Conservation (phyloP, 768 basidiomycete species). For the Pulveroboletus sp. region DNA sequence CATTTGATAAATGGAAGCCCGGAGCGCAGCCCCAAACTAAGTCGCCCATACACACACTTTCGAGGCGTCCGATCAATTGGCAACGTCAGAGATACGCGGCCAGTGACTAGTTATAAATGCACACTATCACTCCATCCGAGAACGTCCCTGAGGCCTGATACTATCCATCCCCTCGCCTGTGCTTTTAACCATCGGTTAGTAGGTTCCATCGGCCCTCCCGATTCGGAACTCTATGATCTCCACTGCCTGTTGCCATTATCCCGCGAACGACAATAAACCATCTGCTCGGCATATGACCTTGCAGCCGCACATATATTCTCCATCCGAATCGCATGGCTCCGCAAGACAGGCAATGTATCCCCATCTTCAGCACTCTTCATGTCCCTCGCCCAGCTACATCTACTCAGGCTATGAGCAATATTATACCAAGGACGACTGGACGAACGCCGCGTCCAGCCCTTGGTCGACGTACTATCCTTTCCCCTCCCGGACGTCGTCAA, state of each 20-base stretch:
- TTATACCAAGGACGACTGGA: slow-evolving; percentile 22
- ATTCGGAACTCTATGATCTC: slow-evolving; percentile 32
- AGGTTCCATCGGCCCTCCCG: slow-evolving; percentile 14
- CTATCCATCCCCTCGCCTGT: slow-evolving; percentile 21
- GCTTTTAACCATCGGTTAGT: slow-evolving; percentile 18
- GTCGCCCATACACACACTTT: slow-evolving; percentile 27
- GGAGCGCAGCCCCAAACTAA: slow-evolving; percentile 28
- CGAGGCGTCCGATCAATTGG: slow-evolving; percentile 30
- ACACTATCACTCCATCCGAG: slow-evolving; percentile 17
- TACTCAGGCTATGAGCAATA: slow-evolving; percentile 23
- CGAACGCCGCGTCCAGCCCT: slow-evolving; percentile 7
- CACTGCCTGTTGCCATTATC: slow-evolving; percentile 28
- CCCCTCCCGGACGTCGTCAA: slow-evolving; percentile 14
- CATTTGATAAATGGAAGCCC: slow-evolving; percentile 34
- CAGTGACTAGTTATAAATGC: slow-evolving; percentile 28
- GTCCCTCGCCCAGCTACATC: slow-evolving; percentile 20
- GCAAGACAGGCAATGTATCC: slow-evolving; percentile 29
- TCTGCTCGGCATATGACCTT: slow-evolving; percentile 17
- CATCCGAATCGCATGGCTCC: slow-evolving; percentile 21
- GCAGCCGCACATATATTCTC: slow-evolving; percentile 32
- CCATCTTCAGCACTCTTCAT: slow-evolving; percentile 15
- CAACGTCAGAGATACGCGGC: slow-evolving; percentile 29
- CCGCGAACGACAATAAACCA: slow-evolving; percentile 21
- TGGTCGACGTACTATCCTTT: slow-evolving; percentile 21
- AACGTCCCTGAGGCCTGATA: slow-evolving; percentile 29